These are phyloP conservation scores for Theobroma cacao DNA, from an alignment of 345 rosid species.

Conservation along the genomic window DNA sequence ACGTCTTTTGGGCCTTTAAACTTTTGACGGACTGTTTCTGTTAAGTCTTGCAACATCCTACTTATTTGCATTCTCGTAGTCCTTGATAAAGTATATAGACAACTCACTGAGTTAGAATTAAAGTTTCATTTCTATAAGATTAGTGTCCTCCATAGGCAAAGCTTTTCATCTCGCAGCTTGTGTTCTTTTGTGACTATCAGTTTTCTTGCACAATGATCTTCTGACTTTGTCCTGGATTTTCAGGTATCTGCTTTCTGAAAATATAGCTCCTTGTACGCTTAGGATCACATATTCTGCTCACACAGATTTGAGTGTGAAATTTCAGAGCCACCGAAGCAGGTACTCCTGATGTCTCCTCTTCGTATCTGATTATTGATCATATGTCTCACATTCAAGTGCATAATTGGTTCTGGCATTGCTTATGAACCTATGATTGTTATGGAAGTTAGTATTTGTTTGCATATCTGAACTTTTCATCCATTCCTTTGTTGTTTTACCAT, in stretches of 20 bases:
- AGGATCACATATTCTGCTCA: slow-evolving; percentile 98
- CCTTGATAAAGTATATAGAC: neutral
- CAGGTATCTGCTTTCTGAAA: slow-evolving; percentile 89
- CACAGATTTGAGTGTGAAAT: slow-evolving; percentile 96
- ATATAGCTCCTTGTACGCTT: slow-evolving; percentile 70
- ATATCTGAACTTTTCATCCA: neutral
- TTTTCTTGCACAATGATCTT: neutral
- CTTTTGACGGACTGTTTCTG: slow-evolving; percentile 2
- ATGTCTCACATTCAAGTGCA: neutral
- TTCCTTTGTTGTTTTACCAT: neutral
- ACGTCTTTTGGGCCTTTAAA: slow-evolving; percentile 8
- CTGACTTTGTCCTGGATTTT: slow-evolving; percentile 22
- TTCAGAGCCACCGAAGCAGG: slow-evolving; percentile 99
- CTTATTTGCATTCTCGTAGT: neutral
- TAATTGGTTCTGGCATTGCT: neutral
- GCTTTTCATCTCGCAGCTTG: neutral
- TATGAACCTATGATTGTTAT: neutral
- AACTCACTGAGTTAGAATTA: neutral
- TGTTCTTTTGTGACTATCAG: neutral
- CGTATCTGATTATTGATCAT: neutral
- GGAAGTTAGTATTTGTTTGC: neutral
- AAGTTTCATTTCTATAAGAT: slow-evolving; percentile 5
- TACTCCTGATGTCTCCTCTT: slow-evolving; percentile 22
- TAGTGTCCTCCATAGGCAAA: slow-evolving; percentile 1
- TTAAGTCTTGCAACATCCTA: neutral